Evolutionary conservation across 2,329 filamentous ascomycete genomes (phyloP).

Genomic region (Aspergillus tamarii): DNA sequence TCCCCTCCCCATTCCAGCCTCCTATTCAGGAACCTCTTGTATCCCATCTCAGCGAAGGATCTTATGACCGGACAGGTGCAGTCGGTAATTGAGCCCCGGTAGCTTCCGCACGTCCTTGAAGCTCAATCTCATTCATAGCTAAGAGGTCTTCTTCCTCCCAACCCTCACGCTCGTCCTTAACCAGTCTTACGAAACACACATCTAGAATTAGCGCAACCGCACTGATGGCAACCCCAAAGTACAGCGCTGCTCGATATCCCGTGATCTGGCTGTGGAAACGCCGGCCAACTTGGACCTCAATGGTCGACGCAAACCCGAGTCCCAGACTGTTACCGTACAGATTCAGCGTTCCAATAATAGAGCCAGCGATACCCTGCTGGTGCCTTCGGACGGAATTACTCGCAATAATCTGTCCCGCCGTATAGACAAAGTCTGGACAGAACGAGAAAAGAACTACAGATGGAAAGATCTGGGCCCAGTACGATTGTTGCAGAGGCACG

Average conservation of each 20-base stretch:
- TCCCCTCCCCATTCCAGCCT: background rate
- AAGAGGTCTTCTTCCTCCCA: conserved; percentile 28
- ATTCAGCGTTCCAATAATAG: conserved; percentile 52
- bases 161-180: conserved; percentile 38
- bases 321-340: conserved; percentile 49
- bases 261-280: conserved; percentile 20
- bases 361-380: conserved; percentile 57
- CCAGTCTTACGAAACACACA: conserved; percentile 33
- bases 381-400: conserved; percentile 54
- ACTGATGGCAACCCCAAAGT: conserved; percentile 36
- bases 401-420: conserved; percentile 57
- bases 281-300: conserved; percentile 33
- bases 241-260: conserved; percentile 38
- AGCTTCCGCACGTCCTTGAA: conserved; percentile 1
- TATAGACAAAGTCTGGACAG: conserved; percentile 56
- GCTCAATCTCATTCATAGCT: background rate
- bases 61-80: background rate
- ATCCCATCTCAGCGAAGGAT: background rate
- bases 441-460: conserved; percentile 39
- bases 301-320: conserved; percentile 49
- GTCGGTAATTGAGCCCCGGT: conserved; percentile 7
- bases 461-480: conserved; percentile 49
- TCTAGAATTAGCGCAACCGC: conserved; percentile 32
- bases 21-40: background rate
- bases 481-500: conserved; percentile 50